Evolutionary conservation across 306 rosid species (phyloP).

Genomic region (Medicago arabica): DNA sequence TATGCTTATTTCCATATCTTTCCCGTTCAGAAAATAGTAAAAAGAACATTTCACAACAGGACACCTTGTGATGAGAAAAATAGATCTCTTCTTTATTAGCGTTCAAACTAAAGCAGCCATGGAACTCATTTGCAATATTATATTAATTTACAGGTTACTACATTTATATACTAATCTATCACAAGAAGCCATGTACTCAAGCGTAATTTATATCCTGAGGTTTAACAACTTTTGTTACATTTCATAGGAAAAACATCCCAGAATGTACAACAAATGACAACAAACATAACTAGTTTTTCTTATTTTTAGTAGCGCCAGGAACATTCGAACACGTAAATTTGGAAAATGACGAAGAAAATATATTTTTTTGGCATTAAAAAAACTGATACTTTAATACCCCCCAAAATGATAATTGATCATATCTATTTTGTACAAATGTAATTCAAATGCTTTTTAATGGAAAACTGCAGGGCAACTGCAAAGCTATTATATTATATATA

Average conservation of each 20-base stretch:
- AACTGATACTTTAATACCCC: no score
- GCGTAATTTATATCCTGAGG: not conserved
- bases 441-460: no score
- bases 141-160: not conserved
- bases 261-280: not conserved
- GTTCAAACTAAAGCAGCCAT: not conserved
- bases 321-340: not conserved
- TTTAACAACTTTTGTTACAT: not conserved
- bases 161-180: not conserved
- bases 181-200: not conserved
- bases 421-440: no score
- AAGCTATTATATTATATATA: no score
- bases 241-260: not conserved
- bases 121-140: not conserved
- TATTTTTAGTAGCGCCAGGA: not conserved
- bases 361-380: no score
- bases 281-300: not conserved
- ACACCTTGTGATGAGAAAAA: not conserved
- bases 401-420: no score
- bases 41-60: not conserved
- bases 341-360: not conserved
- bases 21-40: not conserved
- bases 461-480: no score
- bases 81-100: not conserved
- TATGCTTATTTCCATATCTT: conserved; percentile 1